Evolutionary conservation across 768 basidiomycete genomes (phyloP).

Genomic region (Butyriboletus loyo): DNA sequence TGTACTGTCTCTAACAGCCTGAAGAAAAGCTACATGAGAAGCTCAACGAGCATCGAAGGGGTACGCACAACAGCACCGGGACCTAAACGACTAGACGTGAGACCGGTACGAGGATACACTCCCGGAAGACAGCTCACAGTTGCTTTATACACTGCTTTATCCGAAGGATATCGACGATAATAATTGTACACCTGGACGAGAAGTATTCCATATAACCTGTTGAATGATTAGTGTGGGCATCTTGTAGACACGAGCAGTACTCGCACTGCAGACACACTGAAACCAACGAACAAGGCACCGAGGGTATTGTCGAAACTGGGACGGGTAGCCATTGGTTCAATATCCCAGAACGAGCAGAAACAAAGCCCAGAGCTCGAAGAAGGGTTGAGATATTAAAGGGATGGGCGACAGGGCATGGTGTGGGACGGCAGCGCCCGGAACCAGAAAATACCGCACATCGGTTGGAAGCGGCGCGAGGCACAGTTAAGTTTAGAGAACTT

Average conservation of each 20-base stretch:
- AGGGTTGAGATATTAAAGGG: too few relatives aligned
- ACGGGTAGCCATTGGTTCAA: conserved; percentile 16
- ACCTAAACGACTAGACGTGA: conserved; percentile 25
- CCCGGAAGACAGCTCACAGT: conserved; percentile 40
- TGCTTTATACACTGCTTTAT: conserved; percentile 48
- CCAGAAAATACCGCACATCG: too few relatives aligned
- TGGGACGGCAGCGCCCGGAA: too few relatives aligned
- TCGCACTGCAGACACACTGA: conserved; percentile 44
- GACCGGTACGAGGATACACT: background rate
- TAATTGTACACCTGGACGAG: conserved; percentile 54
- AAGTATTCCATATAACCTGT: conserved; percentile 50
- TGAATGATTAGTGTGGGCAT: conserved; percentile 24
- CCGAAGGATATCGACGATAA: conserved; percentile 51
- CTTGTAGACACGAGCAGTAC: conserved; percentile 1
- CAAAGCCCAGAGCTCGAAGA: too few relatives aligned
- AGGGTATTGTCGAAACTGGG: conserved; percentile 45
- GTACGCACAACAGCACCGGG: conserved; percentile 31
- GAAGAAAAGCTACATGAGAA: background rate
- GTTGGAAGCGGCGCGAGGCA: too few relatives aligned
- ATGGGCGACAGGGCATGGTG: too few relatives aligned
- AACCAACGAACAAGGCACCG: conserved; percentile 60
- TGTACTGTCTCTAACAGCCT: conserved; percentile 49
- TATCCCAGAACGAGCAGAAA: background rate
- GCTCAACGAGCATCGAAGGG: background rate
- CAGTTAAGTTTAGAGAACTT: too few relatives aligned